These are phyloP conservation scores for Anthracocystis setariae DNA, from an alignment of 1,284 basidiomycete genomes.

Conservation along the genomic window DNA sequence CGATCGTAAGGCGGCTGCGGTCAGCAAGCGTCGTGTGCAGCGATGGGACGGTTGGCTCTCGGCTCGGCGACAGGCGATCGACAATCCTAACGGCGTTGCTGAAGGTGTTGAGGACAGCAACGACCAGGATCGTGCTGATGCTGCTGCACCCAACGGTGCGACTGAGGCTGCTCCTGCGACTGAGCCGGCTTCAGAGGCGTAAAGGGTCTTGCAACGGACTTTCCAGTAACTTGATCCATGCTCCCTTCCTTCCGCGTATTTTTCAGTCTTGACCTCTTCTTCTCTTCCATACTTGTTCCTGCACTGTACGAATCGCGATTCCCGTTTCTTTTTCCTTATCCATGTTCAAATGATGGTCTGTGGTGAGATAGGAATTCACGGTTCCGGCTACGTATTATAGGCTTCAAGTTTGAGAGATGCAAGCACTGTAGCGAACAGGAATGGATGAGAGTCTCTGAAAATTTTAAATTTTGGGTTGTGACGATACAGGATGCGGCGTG, in stretches of 20 bases:
- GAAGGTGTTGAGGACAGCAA: constrained; percentile 9
- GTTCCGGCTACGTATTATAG: no score
- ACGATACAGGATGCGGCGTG: background rate
- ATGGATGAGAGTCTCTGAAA: constrained; percentile 15
- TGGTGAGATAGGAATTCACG: no score
- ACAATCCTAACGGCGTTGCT: constrained; percentile 21
- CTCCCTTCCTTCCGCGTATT: constrained; percentile 8
- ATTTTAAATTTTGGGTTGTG: constrained; percentile 2
- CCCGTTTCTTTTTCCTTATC: no score
- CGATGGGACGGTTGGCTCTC: constrained; percentile 57
- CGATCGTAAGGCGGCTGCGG: constrained; percentile 29
- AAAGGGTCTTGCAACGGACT: background rate
- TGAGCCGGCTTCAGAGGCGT: constrained; percentile 18
- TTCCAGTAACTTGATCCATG: background rate
- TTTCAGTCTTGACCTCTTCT: background rate
- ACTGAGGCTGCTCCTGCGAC: constrained; percentile 8
- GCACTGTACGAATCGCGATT: no score
- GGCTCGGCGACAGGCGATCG: constrained; percentile 49
- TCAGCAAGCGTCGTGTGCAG: constrained; percentile 26
- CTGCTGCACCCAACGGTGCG: constrained; percentile 20
- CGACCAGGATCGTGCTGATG: constrained; percentile 1
- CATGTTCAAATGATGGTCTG: no score
- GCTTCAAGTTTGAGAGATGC: no score
- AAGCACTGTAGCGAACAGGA: background rate
- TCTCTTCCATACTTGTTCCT: no score